Evolutionary conservation across 805 yeast genomes (phyloP).

Genomic region (Pichia eremophila): DNA sequence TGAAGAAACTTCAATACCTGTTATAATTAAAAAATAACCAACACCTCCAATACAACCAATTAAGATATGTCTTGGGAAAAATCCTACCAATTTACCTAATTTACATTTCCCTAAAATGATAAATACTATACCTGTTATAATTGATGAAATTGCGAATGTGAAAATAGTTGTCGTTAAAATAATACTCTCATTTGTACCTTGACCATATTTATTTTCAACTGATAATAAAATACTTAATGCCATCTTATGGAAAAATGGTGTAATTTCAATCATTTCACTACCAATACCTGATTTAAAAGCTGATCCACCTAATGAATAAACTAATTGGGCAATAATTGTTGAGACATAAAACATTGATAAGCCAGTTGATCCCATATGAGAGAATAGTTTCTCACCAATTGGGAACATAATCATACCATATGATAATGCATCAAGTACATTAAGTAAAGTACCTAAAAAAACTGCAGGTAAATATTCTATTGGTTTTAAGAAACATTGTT

Average conservation of each 20-base stretch:
- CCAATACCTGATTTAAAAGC: slow-evolving; percentile 89
- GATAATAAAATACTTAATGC: slow-evolving; percentile 55
- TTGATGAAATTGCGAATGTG: slow-evolving; percentile 72
- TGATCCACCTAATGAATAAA: slow-evolving; percentile 84
- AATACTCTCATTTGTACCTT: slow-evolving; percentile 43
- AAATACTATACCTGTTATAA: slow-evolving; percentile 81
- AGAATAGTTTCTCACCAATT: slow-evolving; percentile 67
- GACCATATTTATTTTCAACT: slow-evolving; percentile 27
- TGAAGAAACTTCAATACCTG: slow-evolving; percentile 89
- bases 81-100: slow-evolving; percentile 83
- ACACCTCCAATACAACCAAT: slow-evolving; percentile 99
- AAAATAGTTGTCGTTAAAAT: slow-evolving; percentile 58
- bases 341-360: slow-evolving; percentile 90
- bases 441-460: slow-evolving; percentile 71
- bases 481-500: slow-evolving; percentile 30
- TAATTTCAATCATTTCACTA: slow-evolving; percentile 98
- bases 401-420: slow-evolving; percentile 99
- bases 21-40: slow-evolving; percentile 81
- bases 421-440: slow-evolving; percentile 85
- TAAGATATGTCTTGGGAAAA: slow-evolving; percentile 90
- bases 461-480: slow-evolving; percentile 64
- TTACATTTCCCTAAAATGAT: slow-evolving; percentile 65
- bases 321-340: slow-evolving; percentile 80
- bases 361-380: slow-evolving; percentile 79
- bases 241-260: slow-evolving; percentile 96